Base-by-base conservation (phyloP, 2,329 filamentous ascomycete species). In the Pseudogymnoascus verrucosus region DNA sequence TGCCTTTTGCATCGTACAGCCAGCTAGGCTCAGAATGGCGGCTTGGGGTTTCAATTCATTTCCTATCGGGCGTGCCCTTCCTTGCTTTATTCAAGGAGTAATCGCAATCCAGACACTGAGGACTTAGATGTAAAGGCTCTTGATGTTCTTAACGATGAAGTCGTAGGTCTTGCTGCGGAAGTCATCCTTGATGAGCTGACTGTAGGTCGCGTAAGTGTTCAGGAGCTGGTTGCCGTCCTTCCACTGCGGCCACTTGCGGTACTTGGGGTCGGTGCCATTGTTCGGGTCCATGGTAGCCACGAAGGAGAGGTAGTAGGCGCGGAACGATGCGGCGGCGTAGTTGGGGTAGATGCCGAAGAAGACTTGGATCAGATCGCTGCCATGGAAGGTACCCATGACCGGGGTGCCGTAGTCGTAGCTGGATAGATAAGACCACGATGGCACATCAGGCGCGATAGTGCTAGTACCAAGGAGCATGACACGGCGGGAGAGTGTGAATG, bases 321-420 rank as follows among this genome's bases (percentile, higher is more conserved):
- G 82, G 51, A 86, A 85, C 8, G 83, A 80, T 4, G 71, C 73
- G 28, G 82, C 82, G 1, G 87, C 86, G 64, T 87, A 83, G 71
- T 89, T 85, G 11, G 84, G 81, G 60, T 82, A 70, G 11, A 88
- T 74, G 0, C 87, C 87, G 64, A 83, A 86, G 67, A 91, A 91
- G 0, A 89, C 82, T 71, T 89, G 84, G 3, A 90, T 68, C 1
- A 93, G 69, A 68, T 93, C 90, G 1, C 82, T 84, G 12, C 76
- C 87, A 73, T 95, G 91, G 75, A 91, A 89, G 0, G 89, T 93
- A 16, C 91, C 90, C 0, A 93, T 74, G 59, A 93, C 75, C 0
- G 90, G 87, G 0, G 85, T 88, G 8, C 87, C 87, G 71, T 87
- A 85, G 76, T 88, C 75, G 75, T 93, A 93, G 0, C 85, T 87